Evolutionary conservation across 2,329 filamentous ascomycete species (phyloP).

Genomic region (Verticillium nubilum): DNA sequence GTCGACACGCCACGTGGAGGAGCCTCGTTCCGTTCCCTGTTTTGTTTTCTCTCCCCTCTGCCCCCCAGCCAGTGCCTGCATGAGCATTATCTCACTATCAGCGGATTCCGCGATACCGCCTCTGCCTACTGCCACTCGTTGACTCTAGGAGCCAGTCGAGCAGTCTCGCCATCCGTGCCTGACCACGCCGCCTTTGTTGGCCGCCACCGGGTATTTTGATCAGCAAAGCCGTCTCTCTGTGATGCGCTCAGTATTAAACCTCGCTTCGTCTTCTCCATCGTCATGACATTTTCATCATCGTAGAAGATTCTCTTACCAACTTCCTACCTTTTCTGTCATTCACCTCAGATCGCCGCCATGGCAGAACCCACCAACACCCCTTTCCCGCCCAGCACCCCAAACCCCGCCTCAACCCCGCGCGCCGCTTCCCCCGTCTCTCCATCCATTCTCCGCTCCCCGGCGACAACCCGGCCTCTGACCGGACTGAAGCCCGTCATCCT

Average conservation of each 20-base stretch:
- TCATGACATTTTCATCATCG: background rate
- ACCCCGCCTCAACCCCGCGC: constrained; percentile 32
- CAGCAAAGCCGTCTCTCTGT: background rate
- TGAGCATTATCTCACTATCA: background rate
- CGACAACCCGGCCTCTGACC: constrained; percentile 10
- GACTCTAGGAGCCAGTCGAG: too few species aligned
- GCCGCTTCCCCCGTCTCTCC: constrained; percentile 31
- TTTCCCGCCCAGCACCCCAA: constrained; percentile 27
- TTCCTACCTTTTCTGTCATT: background rate
- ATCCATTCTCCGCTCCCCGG: background rate
- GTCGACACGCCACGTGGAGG: background rate
- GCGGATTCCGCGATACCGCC: background rate
- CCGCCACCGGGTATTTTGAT: background rate
- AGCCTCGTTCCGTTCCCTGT: background rate
- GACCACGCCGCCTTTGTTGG: background rate
- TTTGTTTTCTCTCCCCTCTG: background rate
- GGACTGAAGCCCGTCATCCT: constrained; percentile 52
- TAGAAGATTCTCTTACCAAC: background rate
- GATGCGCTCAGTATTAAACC: background rate
- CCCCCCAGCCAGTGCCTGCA: background rate
- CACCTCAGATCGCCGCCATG: constrained; percentile 23
- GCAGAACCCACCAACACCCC: constrained; percentile 43
- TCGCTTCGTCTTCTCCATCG: background rate
- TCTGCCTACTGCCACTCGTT: background rate
- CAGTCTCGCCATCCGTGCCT: background rate